phyloP scores from a whole-genome alignment of 2,329 filamentous ascomycete genomes.

The Lasiodiplodia citricola region DNA sequence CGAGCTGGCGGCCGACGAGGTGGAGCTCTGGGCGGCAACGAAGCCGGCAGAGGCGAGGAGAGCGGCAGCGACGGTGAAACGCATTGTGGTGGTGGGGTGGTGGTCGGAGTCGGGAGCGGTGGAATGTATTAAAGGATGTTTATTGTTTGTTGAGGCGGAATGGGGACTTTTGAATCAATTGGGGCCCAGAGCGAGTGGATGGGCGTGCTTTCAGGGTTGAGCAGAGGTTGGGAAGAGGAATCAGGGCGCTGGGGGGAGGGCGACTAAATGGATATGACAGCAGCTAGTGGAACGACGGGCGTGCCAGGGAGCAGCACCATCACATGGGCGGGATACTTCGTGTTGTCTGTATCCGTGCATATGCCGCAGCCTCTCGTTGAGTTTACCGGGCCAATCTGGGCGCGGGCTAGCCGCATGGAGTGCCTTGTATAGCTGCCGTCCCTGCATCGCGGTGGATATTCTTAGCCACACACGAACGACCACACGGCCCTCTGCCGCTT shows the following conservation, averaged over 20 bases:
- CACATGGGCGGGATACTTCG: conserved; percentile 7
- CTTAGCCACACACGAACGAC: conserved; percentile 22
- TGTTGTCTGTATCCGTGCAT: conserved; percentile 15
- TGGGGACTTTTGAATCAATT: neutral
- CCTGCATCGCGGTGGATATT: conserved; percentile 16
- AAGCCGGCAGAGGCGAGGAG: conserved; percentile 27
- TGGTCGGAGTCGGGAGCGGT: neutral
- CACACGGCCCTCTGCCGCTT: neutral
- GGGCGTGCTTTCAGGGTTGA: neutral
- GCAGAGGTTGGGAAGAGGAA: neutral
- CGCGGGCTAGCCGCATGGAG: conserved; percentile 4
- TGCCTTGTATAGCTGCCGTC: conserved; percentile 9
- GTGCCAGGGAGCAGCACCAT: conserved; percentile 2
- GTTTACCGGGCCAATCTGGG: conserved; percentile 1
- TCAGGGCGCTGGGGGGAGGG: neutral
- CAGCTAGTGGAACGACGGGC: neutral
- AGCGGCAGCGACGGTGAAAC: conserved; percentile 19
- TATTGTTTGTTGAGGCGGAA: neutral
- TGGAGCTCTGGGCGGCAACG: conserved; percentile 27
- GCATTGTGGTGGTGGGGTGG: conserved; percentile 5
- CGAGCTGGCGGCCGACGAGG: neutral
- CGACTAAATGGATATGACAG: conserved; percentile 15
- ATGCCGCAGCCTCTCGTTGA: neutral
- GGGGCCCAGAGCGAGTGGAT: conserved; percentile 23
- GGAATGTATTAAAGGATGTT: neutral